Evolutionary conservation across 768 basidiomycete genomes (phyloP).

Genomic region (Rhodotorula babjevae): DNA sequence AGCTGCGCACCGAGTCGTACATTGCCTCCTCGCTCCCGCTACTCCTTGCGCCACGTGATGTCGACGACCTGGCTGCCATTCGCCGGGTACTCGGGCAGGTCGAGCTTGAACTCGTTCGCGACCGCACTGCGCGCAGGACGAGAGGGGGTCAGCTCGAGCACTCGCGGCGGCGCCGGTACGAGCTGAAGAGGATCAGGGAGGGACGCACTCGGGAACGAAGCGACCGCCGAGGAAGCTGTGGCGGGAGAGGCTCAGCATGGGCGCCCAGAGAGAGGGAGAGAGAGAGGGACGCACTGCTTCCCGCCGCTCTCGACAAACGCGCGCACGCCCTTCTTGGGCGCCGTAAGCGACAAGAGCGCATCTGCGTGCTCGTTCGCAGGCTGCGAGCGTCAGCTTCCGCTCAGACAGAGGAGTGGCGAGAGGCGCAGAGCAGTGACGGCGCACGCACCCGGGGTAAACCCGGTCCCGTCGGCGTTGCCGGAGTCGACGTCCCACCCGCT

Average conservation of each 20-base stretch:
- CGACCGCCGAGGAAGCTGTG: constrained; percentile 75
- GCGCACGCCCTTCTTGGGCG: constrained; percentile 82
- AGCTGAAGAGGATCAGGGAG: neutral
- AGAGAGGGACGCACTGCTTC: constrained; percentile 52
- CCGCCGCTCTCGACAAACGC: constrained; percentile 58
- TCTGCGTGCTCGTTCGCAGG: constrained; percentile 49
- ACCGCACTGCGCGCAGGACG: constrained; percentile 54
- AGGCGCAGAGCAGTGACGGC: too few relatives aligned
- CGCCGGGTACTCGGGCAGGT: constrained; percentile 70
- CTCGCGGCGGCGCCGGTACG: neutral
- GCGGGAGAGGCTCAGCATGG: too few relatives aligned
- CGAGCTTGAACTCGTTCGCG: constrained; percentile 68
- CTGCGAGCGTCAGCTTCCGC: too few relatives aligned
- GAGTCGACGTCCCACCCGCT: constrained; percentile 90
- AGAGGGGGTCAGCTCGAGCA: neutral
- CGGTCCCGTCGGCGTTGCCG: constrained; percentile 39
- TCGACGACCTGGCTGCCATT: constrained; percentile 81
- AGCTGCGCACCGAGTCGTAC: too few relatives aligned
- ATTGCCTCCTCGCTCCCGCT: neutral
- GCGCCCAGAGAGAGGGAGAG: too few relatives aligned
- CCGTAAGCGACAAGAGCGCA: constrained; percentile 83
- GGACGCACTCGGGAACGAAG: constrained; percentile 78
- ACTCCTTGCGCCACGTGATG: constrained; percentile 47
- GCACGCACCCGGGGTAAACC: constrained; percentile 57
- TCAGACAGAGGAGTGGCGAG: too few relatives aligned